Conservation (phyloP, 2,329 filamentous ascomycete genomes). For the Cercospora canescens region DNA sequence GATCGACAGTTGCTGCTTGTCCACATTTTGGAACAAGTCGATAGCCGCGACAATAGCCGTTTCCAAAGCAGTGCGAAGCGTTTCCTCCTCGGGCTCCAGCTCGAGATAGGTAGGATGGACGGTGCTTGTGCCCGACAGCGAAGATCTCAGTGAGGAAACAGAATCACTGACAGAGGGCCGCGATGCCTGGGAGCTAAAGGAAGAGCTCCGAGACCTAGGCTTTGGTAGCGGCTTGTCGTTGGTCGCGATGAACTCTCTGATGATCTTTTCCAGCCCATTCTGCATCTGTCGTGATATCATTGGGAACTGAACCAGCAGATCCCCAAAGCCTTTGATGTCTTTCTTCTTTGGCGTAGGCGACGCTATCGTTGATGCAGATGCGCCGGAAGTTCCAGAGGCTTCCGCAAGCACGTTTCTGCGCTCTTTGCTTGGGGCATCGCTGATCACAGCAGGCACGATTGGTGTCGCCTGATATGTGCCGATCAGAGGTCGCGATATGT, state of each 20-base stretch:
- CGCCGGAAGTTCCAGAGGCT: slow-evolving; percentile 27
- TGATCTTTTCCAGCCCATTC: slow-evolving; percentile 81
- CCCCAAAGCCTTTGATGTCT: slow-evolving; percentile 86
- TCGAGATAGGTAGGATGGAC: slow-evolving; percentile 57
- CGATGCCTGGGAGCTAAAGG: slow-evolving; percentile 37
- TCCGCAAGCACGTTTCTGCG: slow-evolving; percentile 33
- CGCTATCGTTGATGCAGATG: slow-evolving; percentile 22
- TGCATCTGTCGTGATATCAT: slow-evolving; percentile 98
- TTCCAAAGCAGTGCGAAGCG: slow-evolving; percentile 85
- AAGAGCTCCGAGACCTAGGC: slow-evolving; percentile 35
- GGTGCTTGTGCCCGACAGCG: slow-evolving; percentile 40
- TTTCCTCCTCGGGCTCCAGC: slow-evolving; percentile 85
- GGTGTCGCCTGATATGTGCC: slow-evolving; percentile 77
- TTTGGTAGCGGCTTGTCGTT: slow-evolving; percentile 78
- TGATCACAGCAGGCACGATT: slow-evolving; percentile 63
- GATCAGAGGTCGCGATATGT: slow-evolving; percentile 84
- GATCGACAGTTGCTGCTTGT: slow-evolving; percentile 90
- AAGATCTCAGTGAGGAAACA: slow-evolving; percentile 37
- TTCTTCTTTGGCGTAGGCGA: slow-evolving; percentile 69
- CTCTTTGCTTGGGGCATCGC: slow-evolving; percentile 36
- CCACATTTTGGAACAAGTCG: slow-evolving; percentile 91
- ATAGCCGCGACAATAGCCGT: slow-evolving; percentile 91
- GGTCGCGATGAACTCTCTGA: slow-evolving; percentile 82
- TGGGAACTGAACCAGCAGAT: slow-evolving; percentile 86
- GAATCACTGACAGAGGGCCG: slow-evolving; percentile 36